Conservation (phyloP, 768 basidiomycete genomes). For the Hortiboletus campestris region DNA sequence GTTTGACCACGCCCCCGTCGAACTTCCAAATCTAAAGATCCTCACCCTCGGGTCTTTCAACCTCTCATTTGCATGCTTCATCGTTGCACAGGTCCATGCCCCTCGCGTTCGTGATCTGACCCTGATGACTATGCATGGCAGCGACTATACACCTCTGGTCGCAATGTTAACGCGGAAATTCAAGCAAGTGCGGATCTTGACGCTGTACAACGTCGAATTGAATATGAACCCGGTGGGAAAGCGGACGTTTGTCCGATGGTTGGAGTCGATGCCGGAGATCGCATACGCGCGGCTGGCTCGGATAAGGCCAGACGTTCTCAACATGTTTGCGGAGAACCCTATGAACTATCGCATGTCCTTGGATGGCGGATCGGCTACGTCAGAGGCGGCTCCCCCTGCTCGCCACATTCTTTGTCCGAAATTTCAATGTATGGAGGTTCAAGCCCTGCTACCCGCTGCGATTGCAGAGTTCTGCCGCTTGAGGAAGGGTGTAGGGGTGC, state of each 20-base stretch:
- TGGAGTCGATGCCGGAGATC: slow-evolving; percentile 58
- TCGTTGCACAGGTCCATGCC: slow-evolving; percentile 50
- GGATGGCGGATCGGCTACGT: slow-evolving; percentile 2
- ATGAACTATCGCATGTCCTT: slow-evolving; percentile 14
- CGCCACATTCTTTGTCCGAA: slow-evolving; percentile 41
- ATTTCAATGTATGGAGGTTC: slow-evolving; percentile 47
- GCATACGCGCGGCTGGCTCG: slow-evolving; percentile 49
- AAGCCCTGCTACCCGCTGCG: slow-evolving; percentile 31
- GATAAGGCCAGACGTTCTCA: slow-evolving; percentile 41
- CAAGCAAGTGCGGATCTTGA: slow-evolving; percentile 53
- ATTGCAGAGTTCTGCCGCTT: slow-evolving; percentile 37
- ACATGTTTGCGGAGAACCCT: slow-evolving; percentile 47
- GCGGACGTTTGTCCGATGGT: slow-evolving; percentile 44
- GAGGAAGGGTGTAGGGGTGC: slow-evolving; percentile 41
- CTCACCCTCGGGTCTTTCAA: slow-evolving; percentile 59
- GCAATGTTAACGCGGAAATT: slow-evolving; percentile 45
- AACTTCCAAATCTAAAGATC: slow-evolving; percentile 47
- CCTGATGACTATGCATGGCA: slow-evolving; percentile 50
- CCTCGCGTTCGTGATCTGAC: slow-evolving; percentile 59
- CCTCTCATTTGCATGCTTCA: slow-evolving; percentile 44
- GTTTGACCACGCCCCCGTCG: slow-evolving; percentile 38
- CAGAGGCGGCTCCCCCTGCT: slow-evolving; percentile 5
- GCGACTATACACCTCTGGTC: slow-evolving; percentile 52
- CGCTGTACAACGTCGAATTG: slow-evolving; percentile 47
- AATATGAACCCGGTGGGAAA: slow-evolving; percentile 23